A percentile compares a stretch with the other conserved stretches of the same genome.
These are phyloP conservation scores for Beauveria bassiana DNA, from an alignment of 2,329 filamentous ascomycete genomes.

Conservation along the genomic window DNA sequence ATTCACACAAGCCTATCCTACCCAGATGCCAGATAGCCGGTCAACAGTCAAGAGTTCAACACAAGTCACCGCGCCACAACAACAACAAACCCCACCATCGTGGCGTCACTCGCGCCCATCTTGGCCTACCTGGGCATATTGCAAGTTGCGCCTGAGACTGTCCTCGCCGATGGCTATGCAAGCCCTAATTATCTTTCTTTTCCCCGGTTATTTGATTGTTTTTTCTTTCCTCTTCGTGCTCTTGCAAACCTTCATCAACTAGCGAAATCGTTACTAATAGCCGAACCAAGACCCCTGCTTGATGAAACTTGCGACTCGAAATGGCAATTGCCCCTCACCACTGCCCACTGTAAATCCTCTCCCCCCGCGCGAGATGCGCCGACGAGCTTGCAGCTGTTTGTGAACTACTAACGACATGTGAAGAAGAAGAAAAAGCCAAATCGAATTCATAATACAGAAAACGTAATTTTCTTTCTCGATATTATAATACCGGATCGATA, in stretches of 20 bases:
- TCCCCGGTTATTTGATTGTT: neutral
- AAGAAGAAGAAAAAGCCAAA: neutral
- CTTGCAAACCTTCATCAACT: neutral
- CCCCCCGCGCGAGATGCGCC: neutral
- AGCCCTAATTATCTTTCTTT: too few species aligned
- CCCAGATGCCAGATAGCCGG: too few species aligned
- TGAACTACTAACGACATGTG: too few species aligned
- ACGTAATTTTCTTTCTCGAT: neutral
- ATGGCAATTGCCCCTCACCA: conserved; percentile 1
- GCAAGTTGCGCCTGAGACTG: too few species aligned
- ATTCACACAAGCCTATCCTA: too few species aligned
- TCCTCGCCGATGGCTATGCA: too few species aligned
- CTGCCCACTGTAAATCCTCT: neutral
- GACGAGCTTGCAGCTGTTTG: neutral
- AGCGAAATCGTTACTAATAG: neutral
- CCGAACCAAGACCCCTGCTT: neutral
- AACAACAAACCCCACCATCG: neutral
- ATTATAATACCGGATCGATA: too few species aligned
- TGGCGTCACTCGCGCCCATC: neutral
- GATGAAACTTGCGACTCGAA: conserved; percentile 5
- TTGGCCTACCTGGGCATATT: neutral
- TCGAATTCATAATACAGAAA: too few species aligned
- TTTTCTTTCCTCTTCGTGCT: neutral
- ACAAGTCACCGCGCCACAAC: neutral
- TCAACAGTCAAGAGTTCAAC: too few species aligned